These are phyloP conservation scores for Blastocystis sp. DNA, from an alignment of 352 stramenopile genomes.

Conservation along the genomic window DNA sequence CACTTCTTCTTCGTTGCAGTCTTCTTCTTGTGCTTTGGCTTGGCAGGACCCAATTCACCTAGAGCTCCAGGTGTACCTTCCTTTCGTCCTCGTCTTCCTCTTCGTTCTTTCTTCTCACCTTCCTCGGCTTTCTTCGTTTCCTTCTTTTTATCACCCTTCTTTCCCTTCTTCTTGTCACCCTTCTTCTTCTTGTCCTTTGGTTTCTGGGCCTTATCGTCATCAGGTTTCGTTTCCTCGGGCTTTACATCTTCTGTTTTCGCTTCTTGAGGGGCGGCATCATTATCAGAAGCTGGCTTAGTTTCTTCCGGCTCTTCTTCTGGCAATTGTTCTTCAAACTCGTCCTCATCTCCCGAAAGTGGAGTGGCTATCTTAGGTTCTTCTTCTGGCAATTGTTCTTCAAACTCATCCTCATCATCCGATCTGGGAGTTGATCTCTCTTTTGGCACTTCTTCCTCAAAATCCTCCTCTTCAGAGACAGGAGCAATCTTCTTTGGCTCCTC, in stretches of 20 bases:
- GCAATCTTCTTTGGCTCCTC: background rate
- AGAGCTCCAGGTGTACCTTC: background rate
- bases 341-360: background rate
- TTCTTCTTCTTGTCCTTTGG: background rate
- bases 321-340: background rate
- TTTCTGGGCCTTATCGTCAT: background rate
- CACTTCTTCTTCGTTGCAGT: background rate
- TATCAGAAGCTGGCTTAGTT: background rate
- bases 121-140: background rate
- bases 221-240: background rate
- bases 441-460: background rate
- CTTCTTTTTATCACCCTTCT: background rate
- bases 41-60: background rate
- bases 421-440: background rate
- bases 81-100: background rate
- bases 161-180: background rate
- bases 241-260: background rate
- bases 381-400: background rate
- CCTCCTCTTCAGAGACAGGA: background rate
- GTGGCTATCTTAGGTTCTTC: background rate
- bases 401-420: background rate
- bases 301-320: background rate
- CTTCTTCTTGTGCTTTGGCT: conserved; percentile 13
- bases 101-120: background rate
- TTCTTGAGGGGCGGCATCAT: background rate